A percentile compares a stretch with the other conserved stretches of the same genome.
phyloP scores from a whole-genome alignment of 106 monocot species.

The Hemerocallis citrina region DNA sequence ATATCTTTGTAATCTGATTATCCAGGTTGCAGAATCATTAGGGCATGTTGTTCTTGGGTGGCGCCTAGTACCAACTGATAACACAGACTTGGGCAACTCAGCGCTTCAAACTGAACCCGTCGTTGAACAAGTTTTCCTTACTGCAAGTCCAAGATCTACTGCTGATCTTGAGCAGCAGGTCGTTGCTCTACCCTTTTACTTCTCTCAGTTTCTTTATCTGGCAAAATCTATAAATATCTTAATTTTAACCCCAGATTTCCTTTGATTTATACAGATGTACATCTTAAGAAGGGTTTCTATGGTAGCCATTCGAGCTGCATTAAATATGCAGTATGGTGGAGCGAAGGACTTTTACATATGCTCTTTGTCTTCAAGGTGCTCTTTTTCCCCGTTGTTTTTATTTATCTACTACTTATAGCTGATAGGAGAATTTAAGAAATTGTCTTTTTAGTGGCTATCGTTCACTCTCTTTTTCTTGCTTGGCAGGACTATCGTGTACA shows the following conservation, averaged over 20 bases:
- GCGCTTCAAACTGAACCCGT: constrained; percentile 84
- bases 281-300: constrained; percentile 87
- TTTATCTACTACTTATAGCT: not conserved
- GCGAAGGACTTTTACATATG: constrained; percentile 90
- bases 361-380: constrained; percentile 83
- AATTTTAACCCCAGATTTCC: not conserved
- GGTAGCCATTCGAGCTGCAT: constrained; percentile 79
- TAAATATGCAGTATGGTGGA: constrained; percentile 71
- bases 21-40: constrained; percentile 85
- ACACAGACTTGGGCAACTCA: constrained; percentile 79
- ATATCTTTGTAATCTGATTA: not conserved
- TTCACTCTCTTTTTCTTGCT: not conserved
- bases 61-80: constrained; percentile 88
- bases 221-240: too few species aligned
- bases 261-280: constrained; percentile 59
- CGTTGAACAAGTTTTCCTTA: constrained; percentile 92
- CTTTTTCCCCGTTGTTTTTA: constrained; percentile 7
- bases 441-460: not conserved
- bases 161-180: constrained; percentile 98
- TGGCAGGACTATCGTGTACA: constrained; percentile 90
- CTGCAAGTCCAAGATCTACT: constrained; percentile 49
- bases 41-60: constrained; percentile 96
- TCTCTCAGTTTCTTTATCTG: not conserved
- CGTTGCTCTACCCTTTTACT: not conserved
- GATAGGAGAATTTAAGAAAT: not conserved